Evolutionary conservation across 139 green algal genomes (phyloP).

Genomic region (Coelastrella sp.): DNA sequence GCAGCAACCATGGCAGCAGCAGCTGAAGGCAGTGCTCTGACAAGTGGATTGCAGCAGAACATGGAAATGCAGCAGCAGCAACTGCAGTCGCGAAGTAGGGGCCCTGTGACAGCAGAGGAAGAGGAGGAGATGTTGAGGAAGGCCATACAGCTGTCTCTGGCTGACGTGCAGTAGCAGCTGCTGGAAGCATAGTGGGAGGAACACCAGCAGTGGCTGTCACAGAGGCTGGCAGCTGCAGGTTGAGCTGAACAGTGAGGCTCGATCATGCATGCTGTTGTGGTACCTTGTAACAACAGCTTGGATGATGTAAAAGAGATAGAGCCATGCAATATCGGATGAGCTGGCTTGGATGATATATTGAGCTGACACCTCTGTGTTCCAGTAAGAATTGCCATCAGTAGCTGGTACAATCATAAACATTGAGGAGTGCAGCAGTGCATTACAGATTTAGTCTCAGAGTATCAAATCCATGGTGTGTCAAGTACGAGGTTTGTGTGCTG

Average conservation of each 20-base stretch:
- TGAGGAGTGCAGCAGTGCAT: no score
- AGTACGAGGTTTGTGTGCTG: no score
- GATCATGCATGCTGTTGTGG: no score
- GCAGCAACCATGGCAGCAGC: not conserved
- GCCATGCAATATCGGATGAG: no score
- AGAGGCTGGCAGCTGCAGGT: not conserved
- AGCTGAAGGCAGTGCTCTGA: not conserved
- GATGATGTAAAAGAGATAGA: no score
- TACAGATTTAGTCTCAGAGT: no score
- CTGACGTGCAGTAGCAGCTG: conserved; percentile 20
- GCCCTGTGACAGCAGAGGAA: not conserved
- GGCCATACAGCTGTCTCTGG: conserved; percentile 47
- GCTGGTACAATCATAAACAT: no score
- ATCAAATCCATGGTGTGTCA: no score
- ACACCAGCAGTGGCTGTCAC: not conserved
- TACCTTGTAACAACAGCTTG: not conserved
- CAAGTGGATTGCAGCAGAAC: not conserved
- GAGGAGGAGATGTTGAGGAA: conserved; percentile 51
- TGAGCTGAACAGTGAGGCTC: not conserved
- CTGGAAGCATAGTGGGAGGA: conserved; percentile 1
- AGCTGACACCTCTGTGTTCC: no score
- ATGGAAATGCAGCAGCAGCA: not conserved
- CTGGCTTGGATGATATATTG: no score
- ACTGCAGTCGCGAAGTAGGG: not conserved
- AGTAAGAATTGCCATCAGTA: no score